These are phyloP conservation scores for Starmerella powellii DNA, from an alignment of 805 yeast species.

Conservation along the genomic window DNA sequence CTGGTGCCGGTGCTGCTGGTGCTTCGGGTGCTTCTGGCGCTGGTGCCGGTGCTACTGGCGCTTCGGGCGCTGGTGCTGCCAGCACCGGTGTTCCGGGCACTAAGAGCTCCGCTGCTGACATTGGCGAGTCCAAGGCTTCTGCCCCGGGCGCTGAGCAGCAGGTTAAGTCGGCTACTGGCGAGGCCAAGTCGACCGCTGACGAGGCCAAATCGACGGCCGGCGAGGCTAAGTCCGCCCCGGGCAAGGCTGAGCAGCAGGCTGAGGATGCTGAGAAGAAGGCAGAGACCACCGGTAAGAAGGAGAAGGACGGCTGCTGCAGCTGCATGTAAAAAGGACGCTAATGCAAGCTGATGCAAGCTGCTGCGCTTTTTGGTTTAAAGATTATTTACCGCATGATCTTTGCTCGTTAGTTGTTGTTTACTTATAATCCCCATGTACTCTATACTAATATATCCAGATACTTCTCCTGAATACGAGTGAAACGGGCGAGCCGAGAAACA, in stretches of 20 bases:
- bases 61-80: slow-evolving; percentile 9
- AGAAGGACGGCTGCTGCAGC: slow-evolving; percentile 19
- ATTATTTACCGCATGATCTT: background rate
- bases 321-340: slow-evolving; percentile 11
- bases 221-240: slow-evolving; percentile 1
- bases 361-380: background rate
- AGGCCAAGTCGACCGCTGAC: background rate
- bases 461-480: background rate
- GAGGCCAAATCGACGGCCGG: slow-evolving; percentile 3
- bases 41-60: slow-evolving; percentile 9
- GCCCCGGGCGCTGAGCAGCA: background rate
- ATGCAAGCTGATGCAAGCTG: background rate
- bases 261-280: slow-evolving; percentile 7
- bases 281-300: slow-evolving; percentile 12
- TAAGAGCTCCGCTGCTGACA: background rate
- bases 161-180: background rate
- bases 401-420: slow-evolving; percentile 1
- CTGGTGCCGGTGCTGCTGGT: slow-evolving; percentile 11
- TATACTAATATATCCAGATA: background rate
- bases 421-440: background rate
- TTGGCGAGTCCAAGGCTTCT: background rate
- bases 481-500: too few species aligned
- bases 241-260: slow-evolving; percentile 6
- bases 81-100: slow-evolving; percentile 4
- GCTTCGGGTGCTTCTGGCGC: slow-evolving; percentile 3